Percentiles rank a stretch among this genome's conserved stretches.
These are phyloP conservation scores for Monosiga brevicollis DNA, from an alignment of 78 protist species.

Conservation along the genomic window DNA sequence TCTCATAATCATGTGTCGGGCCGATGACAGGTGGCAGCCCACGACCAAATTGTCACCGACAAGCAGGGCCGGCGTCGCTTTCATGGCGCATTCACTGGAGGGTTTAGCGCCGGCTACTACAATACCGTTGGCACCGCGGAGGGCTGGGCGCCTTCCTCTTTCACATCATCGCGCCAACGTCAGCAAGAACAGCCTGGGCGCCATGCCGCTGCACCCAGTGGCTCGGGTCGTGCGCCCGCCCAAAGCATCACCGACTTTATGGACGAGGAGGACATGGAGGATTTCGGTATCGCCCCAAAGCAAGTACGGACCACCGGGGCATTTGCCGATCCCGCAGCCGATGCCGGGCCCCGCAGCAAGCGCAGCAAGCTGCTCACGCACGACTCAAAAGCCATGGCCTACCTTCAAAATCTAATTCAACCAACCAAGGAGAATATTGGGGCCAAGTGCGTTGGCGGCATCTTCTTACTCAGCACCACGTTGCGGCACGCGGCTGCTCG, in stretches of 20 bases:
- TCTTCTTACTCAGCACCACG: background rate
- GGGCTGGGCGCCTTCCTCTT: conserved; percentile 26
- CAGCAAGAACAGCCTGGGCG: background rate
- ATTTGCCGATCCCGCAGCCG: background rate
- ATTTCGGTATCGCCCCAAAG: conserved; percentile 19
- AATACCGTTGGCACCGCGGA: conserved; percentile 88
- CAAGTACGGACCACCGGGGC: background rate
- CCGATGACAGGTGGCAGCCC: conserved; percentile 1
- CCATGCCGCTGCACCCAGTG: background rate
- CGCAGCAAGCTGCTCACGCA: background rate
- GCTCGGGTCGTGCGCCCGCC: too few relatives aligned
- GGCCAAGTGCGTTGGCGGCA: background rate
- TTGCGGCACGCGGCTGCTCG: background rate
- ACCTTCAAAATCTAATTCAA: background rate
- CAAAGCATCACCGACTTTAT: conserved; percentile 24
- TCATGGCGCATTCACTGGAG: conserved; percentile 97
- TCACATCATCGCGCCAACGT: conserved; percentile 6
- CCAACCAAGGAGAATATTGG: background rate
- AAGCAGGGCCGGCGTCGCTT: conserved; percentile 70
- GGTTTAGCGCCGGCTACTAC: conserved; percentile 90
- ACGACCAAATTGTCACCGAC: conserved; percentile 29
- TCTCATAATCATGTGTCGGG: too few relatives aligned
- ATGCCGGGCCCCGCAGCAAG: background rate
- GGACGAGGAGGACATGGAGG: conserved; percentile 32
- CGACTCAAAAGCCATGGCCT: too few relatives aligned